Evolutionary conservation across 176 grass and related monocot genomes (phyloP).

Genomic region (Oryza meridionalis): DNA sequence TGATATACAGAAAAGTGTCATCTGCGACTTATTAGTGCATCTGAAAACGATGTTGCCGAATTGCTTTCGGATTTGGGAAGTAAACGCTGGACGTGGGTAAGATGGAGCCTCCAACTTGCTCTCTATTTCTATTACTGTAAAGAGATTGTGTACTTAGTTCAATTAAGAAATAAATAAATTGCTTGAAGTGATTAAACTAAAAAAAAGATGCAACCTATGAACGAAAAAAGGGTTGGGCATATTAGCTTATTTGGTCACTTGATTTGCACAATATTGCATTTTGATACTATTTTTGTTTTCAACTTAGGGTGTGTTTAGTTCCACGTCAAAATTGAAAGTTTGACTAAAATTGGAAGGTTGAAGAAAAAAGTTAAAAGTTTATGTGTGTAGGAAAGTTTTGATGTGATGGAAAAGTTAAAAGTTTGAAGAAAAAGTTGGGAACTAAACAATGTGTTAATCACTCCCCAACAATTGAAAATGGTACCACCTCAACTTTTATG

Average conservation of each 20-base stretch:
- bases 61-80: neutral
- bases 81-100: neutral
- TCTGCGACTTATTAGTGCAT: neutral
- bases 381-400: too few relatives aligned
- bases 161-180: neutral
- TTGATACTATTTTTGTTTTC: neutral
- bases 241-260: neutral
- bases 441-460: neutral
- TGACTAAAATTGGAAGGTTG: too few relatives aligned
- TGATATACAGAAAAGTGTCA: neutral
- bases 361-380: too few relatives aligned
- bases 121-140: neutral
- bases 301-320: too few relatives aligned
- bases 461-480: neutral
- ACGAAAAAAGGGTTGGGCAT: too few relatives aligned
- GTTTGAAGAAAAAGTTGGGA: too few relatives aligned
- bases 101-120: neutral
- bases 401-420: too few relatives aligned
- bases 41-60: neutral
- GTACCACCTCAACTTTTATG: neutral
- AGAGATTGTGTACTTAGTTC: neutral
- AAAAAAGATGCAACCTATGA: too few relatives aligned
- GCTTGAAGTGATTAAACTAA: neutral
- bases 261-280: neutral
- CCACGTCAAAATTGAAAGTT: too few relatives aligned